Evolutionary conservation across 768 basidiomycete species (phyloP).

Genomic region (Suillus discolor): DNA sequence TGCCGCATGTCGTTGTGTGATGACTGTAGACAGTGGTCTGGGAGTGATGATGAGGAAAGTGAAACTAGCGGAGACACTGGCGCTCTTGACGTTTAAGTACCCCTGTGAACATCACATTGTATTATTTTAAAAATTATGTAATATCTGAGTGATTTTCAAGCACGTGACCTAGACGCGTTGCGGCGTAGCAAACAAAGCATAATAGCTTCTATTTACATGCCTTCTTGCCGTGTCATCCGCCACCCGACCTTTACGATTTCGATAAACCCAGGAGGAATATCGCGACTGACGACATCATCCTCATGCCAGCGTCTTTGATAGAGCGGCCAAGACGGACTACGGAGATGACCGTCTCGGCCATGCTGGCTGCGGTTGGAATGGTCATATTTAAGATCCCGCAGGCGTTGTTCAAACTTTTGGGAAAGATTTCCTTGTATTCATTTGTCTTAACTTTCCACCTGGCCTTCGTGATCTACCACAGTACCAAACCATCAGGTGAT

Average conservation of each 20-base stretch:
- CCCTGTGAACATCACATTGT: not conserved
- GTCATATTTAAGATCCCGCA: not conserved
- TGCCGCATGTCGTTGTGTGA: not conserved
- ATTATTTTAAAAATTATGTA: no score
- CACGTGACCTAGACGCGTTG: slow-evolving; percentile 1
- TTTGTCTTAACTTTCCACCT: not conserved
- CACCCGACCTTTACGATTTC: not conserved
- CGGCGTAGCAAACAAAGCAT: not conserved
- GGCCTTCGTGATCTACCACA: not conserved
- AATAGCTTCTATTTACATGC: not conserved
- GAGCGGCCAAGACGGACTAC: not conserved
- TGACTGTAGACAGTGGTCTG: not conserved
- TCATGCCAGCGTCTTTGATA: not conserved
- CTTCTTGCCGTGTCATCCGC: not conserved
- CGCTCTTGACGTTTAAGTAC: not conserved
- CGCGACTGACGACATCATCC: not conserved
- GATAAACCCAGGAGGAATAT: not conserved
- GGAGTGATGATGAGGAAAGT: not conserved
- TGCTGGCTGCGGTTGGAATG: not conserved
- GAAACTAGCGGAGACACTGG: not conserved
- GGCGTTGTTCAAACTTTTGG: not conserved
- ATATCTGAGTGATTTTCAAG: not conserved
- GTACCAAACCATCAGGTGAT: not conserved
- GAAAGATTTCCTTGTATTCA: not conserved
- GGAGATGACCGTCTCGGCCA: not conserved